phyloP scores from a whole-genome alignment of 2,329 filamentous ascomycete species.

The Aspergillus unguis region DNA sequence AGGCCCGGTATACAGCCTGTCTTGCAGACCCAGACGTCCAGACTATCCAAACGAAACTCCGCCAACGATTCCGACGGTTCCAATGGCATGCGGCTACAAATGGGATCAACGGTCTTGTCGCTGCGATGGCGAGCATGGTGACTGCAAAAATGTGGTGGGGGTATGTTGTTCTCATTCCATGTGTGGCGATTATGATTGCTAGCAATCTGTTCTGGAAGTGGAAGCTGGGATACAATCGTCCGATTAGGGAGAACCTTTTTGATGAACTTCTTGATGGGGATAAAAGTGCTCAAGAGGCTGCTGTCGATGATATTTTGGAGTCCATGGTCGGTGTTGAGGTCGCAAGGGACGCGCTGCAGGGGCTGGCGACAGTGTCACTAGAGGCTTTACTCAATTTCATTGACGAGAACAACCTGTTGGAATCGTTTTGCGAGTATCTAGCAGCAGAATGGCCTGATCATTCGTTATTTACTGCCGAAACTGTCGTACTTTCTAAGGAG shows the following conservation, averaged over 20 bases:
- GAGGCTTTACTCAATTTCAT: slow-evolving; percentile 1
- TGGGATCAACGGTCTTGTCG: slow-evolving; percentile 47
- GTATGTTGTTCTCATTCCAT: slow-evolving; percentile 52
- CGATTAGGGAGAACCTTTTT: slow-evolving; percentile 12
- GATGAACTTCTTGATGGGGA: not conserved
- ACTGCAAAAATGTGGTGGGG: slow-evolving; percentile 53
- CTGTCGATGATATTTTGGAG: not conserved
- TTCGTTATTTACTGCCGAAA: not conserved
- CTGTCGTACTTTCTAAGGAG: not conserved
- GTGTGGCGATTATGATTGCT: slow-evolving; percentile 46
- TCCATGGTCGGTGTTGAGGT: not conserved
- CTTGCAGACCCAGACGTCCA: slow-evolving; percentile 18
- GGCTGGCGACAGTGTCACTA: not conserved
- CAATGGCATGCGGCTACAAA: slow-evolving; percentile 47
- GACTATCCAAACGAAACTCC: slow-evolving; percentile 29
- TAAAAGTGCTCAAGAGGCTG: not conserved
- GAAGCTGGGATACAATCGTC: slow-evolving; percentile 48
- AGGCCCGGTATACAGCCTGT: slow-evolving; percentile 34
- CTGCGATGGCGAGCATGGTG: slow-evolving; percentile 50
- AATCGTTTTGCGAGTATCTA: slow-evolving; percentile 8
- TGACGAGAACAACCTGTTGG: slow-evolving; percentile 6
- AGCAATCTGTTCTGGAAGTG: slow-evolving; percentile 52
- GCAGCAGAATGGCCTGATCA: not conserved
- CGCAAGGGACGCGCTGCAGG: not conserved
- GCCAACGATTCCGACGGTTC: slow-evolving; percentile 39